Base-by-base conservation (phyloP, 2,329 filamentous ascomycete species). In the Pyrenophora teres region DNA sequence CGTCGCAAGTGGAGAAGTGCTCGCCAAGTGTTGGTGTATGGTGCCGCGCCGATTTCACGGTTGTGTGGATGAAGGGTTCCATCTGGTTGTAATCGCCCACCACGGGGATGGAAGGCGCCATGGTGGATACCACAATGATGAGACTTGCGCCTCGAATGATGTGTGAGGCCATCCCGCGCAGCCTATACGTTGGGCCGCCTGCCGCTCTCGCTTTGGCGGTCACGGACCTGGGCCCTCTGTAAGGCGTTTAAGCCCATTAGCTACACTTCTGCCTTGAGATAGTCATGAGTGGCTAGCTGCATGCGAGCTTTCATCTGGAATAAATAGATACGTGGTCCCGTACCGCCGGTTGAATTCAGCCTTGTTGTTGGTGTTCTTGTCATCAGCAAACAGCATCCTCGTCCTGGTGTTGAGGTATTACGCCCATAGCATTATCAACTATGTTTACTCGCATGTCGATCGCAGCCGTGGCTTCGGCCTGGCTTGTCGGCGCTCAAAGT, bases 401-500 rank as follows among this genome's bases (percentile, higher is more conserved):
- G 23, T 36, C 12, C 18, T 47, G 31, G 42, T 49, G 37, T 52
- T 46, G 45, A 47, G 35, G 23, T 41, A 21, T 21, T 21, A 37
- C 19, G 48, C 53, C 50, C 23, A 27, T 39, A 48, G 41, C 52
- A 46, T 41, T 25, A 27, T 10, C 42, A 27, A 33, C 43, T 39
- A 74, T 74, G 71, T 52, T 67, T 25, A 56, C 62, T 9, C 64
- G 64, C 46, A 39, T 41, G 33, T 58, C 56, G 37, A 39, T 69
- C 6, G 56, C 62, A 15, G 38, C 64, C 25, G 33, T 70, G 57
- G 66, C 63, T 46, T 57, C 62, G 25, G 65, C 62, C 46, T 65
- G 60, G 58, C 54, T 66, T 32, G 58, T 47, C 19, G 52, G 47
- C 27, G 67, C 66, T 3, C 60, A 62, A 38, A 42, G 19, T 40